Evolutionary conservation across 1,139 yeast species (phyloP), one percentile per base, ranked within the genome.

Genomic region (Blastobotrys aristatus): DNA sequence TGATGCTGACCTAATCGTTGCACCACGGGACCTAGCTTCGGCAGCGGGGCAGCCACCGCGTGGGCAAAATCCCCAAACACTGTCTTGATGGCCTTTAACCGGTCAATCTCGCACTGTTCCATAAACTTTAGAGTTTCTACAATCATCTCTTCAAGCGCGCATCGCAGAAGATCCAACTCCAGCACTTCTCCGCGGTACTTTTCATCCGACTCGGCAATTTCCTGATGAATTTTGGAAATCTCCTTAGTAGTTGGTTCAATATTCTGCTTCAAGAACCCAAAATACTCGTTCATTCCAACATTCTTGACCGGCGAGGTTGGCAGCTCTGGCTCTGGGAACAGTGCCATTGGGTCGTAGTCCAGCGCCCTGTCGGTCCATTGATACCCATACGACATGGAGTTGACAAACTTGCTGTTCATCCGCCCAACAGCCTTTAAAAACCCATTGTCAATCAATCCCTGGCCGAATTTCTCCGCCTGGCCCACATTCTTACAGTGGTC

Each of bases 91-190:
- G 87, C 88, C 49, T 73, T 73, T 46, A 82, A 67, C 57, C 95
- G 72, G 62, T 85, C 94, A 38, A 78, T 65, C 65, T 87, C 95
- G 61, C 90, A 83, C 56, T 79, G 79, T 62, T 85, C 89, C 81
- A 85, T 77, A 59, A 80, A 79, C 1, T 81, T 66, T 49, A 82
- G 68, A 56, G 82, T 84, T 53, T 82, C 87, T 67, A 80, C 75
- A 40, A 84, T 74, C 35, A 77, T 62, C 56, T 80, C 86, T 63
- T 87, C 95, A 55, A 84, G 70, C 39, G 78, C 79, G 61, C 92
- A 84, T 49, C 95, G 74, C 41, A 77, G 63, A 33, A 70, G 67
- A 58, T 87, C 95, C 54, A 84, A 69, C 42, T 77, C 80, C 39
- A 73, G 62, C 2, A 84, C 79, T 40, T 75, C 74, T 33, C 70